These are phyloP conservation scores for Favolaschia claudopus DNA, from an alignment of 768 basidiomycete genomes.

Conservation along the genomic window DNA sequence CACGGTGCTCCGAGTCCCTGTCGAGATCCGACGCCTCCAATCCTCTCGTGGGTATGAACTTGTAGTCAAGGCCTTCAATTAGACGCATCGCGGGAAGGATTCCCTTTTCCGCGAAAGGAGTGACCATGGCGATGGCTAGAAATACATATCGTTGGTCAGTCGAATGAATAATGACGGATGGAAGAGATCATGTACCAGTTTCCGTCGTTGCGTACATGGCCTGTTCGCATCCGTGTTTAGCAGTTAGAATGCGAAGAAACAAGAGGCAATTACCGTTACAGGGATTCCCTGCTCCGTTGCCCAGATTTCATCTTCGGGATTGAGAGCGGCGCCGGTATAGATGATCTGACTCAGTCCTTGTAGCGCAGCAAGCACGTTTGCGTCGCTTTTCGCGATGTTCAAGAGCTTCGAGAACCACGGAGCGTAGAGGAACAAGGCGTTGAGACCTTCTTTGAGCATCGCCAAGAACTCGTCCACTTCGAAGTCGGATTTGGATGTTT, in stretches of 20 bases:
- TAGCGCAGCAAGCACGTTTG: conserved; percentile 18
- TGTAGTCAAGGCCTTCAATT: conserved; percentile 7
- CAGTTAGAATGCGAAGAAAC: not conserved
- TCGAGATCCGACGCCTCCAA: conserved; percentile 13
- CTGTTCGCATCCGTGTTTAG: not conserved
- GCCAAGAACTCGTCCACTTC: conserved; percentile 28
- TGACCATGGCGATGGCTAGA: not conserved
- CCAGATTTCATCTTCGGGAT: conserved; percentile 5
- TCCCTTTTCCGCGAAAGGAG: not conserved
- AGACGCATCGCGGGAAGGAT: conserved; percentile 13
- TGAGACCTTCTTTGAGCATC: conserved; percentile 28
- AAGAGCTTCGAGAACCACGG: conserved; percentile 30
- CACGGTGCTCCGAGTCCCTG: not conserved
- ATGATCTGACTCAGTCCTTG: conserved; percentile 25
- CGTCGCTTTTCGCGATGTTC: conserved; percentile 16
- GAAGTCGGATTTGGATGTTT: conserved; percentile 31
- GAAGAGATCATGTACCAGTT: not conserved
- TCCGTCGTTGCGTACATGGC: conserved; percentile 20
- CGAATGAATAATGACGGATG: not conserved
- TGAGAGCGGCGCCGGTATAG: conserved; percentile 30
- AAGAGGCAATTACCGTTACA: conserved; percentile 6
- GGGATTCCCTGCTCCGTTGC: conserved; percentile 2
- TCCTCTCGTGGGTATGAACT: conserved; percentile 11
- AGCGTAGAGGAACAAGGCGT: conserved; percentile 28
- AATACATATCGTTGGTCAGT: not conserved